phyloP scores from a whole-genome alignment of 345 rosid species.

The Syzygium aqueum region DNA sequence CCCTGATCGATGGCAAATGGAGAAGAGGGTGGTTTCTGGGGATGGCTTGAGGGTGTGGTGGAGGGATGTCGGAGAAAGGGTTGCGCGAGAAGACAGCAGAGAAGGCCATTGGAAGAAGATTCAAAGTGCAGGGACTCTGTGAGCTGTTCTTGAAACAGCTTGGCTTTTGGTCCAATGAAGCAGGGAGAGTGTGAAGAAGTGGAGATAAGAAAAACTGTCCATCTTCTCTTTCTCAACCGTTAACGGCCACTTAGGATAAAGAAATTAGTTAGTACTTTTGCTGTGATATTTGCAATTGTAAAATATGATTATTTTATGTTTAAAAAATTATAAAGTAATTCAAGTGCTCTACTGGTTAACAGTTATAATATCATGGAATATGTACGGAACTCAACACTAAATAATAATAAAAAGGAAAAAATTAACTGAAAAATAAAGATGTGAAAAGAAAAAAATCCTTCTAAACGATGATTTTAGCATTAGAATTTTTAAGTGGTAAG shows the following conservation, averaged over 20 bases:
- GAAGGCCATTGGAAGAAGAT: constrained; percentile 43
- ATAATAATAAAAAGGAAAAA: background rate
- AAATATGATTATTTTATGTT: background rate
- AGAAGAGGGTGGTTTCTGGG: constrained; percentile 2
- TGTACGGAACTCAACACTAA: background rate
- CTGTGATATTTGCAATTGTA: background rate
- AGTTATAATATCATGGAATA: background rate
- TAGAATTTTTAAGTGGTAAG: background rate
- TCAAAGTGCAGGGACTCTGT: background rate
- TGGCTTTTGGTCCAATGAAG: background rate
- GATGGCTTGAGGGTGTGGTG: constrained; percentile 11
- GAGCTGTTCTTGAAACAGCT: background rate
- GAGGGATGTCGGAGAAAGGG: constrained; percentile 19
- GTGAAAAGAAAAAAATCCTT: background rate
- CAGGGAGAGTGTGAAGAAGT: background rate
- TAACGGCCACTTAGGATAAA: background rate
- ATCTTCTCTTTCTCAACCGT: background rate
- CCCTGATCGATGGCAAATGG: constrained; percentile 15
- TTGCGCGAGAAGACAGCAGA: constrained; percentile 32
- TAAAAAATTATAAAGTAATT: background rate
- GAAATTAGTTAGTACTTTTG: background rate
- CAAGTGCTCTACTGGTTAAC: background rate
- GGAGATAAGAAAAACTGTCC: background rate
- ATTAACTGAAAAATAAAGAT: background rate
- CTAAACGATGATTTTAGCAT: background rate